Evolutionary conservation across 2,329 filamentous ascomycete species (phyloP).

Genomic region (Periconia sp.): DNA sequence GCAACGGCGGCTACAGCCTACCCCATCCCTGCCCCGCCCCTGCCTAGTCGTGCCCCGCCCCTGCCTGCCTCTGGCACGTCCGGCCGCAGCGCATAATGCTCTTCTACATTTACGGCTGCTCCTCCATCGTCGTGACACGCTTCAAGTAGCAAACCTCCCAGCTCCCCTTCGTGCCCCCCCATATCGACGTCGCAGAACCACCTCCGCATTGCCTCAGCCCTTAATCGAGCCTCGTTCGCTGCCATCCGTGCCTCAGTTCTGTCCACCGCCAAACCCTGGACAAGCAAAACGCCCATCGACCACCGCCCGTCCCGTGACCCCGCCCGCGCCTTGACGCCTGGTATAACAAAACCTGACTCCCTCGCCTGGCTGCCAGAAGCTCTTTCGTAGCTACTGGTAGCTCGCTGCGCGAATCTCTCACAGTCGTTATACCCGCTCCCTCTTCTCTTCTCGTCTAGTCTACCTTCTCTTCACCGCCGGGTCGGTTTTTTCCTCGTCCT

Average conservation of each 20-base stretch:
- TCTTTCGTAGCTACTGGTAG: constrained; percentile 43
- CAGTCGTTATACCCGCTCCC: constrained; percentile 22
- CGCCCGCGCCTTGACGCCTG: constrained; percentile 22
- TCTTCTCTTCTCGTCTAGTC: constrained; percentile 8
- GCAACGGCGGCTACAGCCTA: constrained; percentile 13
- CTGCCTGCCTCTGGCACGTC: background rate
- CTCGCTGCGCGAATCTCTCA: constrained; percentile 29
- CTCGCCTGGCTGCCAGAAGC: constrained; percentile 26
- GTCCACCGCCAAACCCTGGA: background rate
- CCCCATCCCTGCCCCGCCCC: constrained; percentile 1
- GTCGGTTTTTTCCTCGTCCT: constrained; percentile 27
- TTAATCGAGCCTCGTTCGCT: constrained; percentile 11
- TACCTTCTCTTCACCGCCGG: constrained; percentile 15
- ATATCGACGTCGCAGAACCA: constrained; percentile 23
- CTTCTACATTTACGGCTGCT: constrained; percentile 34
- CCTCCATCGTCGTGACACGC: constrained; percentile 35
- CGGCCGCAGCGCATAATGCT: constrained; percentile 34
- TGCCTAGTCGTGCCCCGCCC: background rate
- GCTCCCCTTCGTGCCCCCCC: constrained; percentile 27
- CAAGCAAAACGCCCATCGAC: background rate
- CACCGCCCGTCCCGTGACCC: constrained; percentile 24
- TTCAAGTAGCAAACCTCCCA: constrained; percentile 35
- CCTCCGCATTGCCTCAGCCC: constrained; percentile 23
- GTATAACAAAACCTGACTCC: constrained; percentile 40
- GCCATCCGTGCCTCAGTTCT: background rate